Percentiles rank a stretch among this genome's conserved stretches.
Conservation (phyloP, 1,139 yeast species). For the Magnusiomyces suaveolens region DNA sequence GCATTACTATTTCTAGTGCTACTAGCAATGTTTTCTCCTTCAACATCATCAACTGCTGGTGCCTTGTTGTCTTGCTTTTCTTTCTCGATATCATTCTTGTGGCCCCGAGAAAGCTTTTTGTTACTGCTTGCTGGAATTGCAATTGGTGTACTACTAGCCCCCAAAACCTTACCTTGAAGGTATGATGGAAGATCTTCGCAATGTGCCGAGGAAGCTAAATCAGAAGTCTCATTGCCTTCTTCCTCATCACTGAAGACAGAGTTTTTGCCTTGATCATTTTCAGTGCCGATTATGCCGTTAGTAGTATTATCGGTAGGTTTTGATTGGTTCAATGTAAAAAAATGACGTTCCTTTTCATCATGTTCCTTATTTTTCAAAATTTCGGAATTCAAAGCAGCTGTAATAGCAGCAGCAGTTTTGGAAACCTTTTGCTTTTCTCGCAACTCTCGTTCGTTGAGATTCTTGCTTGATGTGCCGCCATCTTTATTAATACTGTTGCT, state of each 20-base stretch:
- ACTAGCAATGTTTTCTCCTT: background rate
- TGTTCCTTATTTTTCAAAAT: background rate
- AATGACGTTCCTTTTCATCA: background rate
- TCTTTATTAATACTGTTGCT: no score
- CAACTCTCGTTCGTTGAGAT: background rate
- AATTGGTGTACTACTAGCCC: conserved; percentile 1
- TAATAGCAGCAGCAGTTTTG: conserved; percentile 12
- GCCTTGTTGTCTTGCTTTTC: background rate
- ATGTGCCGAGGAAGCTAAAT: background rate
- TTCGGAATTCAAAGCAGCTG: conserved; percentile 5
- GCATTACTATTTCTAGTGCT: background rate
- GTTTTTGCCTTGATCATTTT: no score
- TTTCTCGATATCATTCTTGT: background rate
- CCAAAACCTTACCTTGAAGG: conserved; percentile 1
- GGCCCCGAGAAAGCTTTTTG: background rate
- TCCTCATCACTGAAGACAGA: background rate
- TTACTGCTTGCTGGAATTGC: background rate
- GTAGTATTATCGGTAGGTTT: no score
- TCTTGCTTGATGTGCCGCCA: background rate
- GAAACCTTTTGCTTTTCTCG: conserved; percentile 5
- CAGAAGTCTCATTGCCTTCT: background rate
- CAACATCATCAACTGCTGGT: background rate
- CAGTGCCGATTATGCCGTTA: no score
- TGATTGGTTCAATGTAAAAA: background rate
- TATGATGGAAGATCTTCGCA: background rate